Evolutionary conservation across 2,329 filamentous ascomycete genomes (phyloP).

Genomic region (Myriosclerotinia curreyana): DNA sequence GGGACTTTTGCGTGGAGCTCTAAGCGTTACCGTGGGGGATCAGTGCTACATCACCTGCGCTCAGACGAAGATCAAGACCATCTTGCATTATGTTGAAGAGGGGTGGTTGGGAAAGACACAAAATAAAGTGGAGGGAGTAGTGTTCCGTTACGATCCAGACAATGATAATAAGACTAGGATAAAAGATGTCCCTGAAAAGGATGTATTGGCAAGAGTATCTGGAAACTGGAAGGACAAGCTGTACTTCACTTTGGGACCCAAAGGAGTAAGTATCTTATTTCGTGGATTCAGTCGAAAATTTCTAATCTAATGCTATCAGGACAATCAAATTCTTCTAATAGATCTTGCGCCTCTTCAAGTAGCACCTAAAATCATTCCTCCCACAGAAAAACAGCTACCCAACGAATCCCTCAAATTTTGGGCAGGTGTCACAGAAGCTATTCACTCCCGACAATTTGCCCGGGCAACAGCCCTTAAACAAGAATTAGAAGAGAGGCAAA

Average conservation of each 20-base stretch:
- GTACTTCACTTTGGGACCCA: constrained; percentile 58
- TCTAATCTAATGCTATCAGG: constrained; percentile 43
- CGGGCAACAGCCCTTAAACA: constrained; percentile 84
- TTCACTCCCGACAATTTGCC: constrained; percentile 75
- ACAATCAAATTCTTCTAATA: constrained; percentile 69
- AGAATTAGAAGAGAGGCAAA: constrained; percentile 86
- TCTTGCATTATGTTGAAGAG: constrained; percentile 89
- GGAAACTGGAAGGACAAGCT: constrained; percentile 81
- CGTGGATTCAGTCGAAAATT: constrained; percentile 35
- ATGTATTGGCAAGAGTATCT: constrained; percentile 76
- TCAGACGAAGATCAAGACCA: constrained; percentile 87
- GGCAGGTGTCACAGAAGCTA: constrained; percentile 83
- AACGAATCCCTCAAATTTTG: constrained; percentile 91
- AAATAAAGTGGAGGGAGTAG: constrained; percentile 85
- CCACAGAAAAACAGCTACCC: constrained; percentile 71
- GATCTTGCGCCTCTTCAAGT: constrained; percentile 83
- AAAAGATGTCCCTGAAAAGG: constrained; percentile 81
- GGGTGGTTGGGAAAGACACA: constrained; percentile 90
- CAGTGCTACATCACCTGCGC: constrained; percentile 83
- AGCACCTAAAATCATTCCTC: constrained; percentile 74
- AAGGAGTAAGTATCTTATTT: constrained; percentile 51
- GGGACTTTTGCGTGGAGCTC: constrained; percentile 79
- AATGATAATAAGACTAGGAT: constrained; percentile 78
- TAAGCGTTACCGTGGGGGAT: constrained; percentile 88
- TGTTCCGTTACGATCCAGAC: constrained; percentile 86